These are phyloP conservation scores for Coccomyxa sp. DNA, from an alignment of 139 green algal genomes.

Conservation along the genomic window DNA sequence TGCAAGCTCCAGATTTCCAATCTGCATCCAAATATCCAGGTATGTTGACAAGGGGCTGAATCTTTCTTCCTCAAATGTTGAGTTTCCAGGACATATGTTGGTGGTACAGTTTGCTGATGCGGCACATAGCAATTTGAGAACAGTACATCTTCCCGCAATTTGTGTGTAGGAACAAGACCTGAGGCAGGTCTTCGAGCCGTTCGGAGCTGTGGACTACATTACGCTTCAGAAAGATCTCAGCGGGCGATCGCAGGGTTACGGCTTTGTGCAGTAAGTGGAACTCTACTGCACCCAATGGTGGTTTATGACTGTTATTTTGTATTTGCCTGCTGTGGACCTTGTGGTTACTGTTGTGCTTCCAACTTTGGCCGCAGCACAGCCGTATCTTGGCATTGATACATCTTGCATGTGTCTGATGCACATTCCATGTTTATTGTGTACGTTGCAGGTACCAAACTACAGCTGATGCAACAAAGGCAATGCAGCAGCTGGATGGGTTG, in stretches of 20 bases:
- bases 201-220: conserved; percentile 75
- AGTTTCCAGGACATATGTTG: too few relatives aligned
- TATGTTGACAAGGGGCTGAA: neutral
- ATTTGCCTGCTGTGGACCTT: neutral
- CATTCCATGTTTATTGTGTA: neutral
- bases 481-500: conserved; percentile 63
- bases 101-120: too few relatives aligned
- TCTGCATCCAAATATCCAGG: conserved; percentile 37
- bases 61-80: too few relatives aligned
- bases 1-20: conserved; percentile 42
- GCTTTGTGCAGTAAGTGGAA: conserved; percentile 52
- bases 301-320: too few relatives aligned
- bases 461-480: conserved; percentile 54
- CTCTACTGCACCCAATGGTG: neutral
- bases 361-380: too few relatives aligned
- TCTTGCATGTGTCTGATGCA: neutral
- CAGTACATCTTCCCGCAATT: neutral
- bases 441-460: conserved; percentile 7
- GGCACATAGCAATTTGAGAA: too few relatives aligned
- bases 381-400: too few relatives aligned
- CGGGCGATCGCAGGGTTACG: conserved; percentile 52
- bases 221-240: conserved; percentile 52
- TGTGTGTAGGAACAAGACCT: conserved; percentile 62
- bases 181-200: conserved; percentile 77
- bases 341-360: neutral